Evolutionary conservation across 2,329 filamentous ascomycete species (phyloP), one percentile per base, ranked within the genome.

Genomic region (Phialophora tarda): DNA sequence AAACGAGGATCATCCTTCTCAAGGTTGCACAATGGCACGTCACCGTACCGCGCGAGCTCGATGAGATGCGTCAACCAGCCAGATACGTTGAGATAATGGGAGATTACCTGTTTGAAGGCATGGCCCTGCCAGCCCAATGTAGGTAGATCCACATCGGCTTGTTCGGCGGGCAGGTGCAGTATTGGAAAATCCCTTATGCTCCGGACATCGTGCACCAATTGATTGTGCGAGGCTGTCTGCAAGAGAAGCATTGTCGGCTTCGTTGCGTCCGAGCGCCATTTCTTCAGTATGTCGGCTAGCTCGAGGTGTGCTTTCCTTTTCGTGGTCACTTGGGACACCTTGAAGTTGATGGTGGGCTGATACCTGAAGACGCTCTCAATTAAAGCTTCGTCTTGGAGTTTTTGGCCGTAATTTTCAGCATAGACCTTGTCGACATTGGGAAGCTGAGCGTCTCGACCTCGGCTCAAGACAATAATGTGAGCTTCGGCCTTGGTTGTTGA

Each of bases 91-190:
- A 99, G 85, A 76, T 97, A 99, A 74, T 97, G 92, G 30, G 89
- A 89, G 8, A 98, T 89, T 10, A 98, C 82, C 28, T 94, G 88
- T 73, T 92, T 92, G 1, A 93, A 92, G 65, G 96, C 89, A 66
- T 96, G 93, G 0, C 88, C 84, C 77, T 98, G 95, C 95, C 95
- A 99, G 1, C 93, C 93, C 17, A 99, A 84, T 0, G 94, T 93
- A 10, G 95, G 95, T 4, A 98, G 83, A 44, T 93, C 90, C 77
- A 91, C 92, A 75, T 99, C 96, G 0, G 89, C 86, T 28, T 90
- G 85, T 73, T 98, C 92, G 66, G 92, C 90, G 73, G 90, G 90
- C 56, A 99, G 84, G 0, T 91, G 86, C 53, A 99, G 80, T 14
- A 94, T 86, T 0, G 95, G 95, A 71, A 97, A 90, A 44, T 96